Evolutionary conservation across 148 eudicot species (phyloP).

Genomic region (Salicornia ramosissima): DNA sequence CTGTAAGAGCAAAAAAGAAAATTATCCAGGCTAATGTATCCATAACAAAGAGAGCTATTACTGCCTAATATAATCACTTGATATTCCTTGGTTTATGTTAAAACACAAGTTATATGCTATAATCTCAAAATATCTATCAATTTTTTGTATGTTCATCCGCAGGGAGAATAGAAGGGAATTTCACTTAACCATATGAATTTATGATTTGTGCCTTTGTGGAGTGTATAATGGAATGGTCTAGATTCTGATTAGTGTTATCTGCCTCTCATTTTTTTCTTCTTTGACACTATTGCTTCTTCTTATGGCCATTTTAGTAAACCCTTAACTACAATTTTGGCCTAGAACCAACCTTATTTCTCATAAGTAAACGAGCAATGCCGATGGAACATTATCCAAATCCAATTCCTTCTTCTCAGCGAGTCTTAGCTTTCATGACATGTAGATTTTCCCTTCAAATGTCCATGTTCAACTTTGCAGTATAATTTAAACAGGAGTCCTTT

Average conservation of each 20-base stretch:
- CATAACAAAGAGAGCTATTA: neutral
- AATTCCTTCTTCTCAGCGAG: neutral
- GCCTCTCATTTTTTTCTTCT: neutral
- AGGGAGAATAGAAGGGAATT: neutral
- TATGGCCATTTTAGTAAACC: neutral
- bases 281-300: neutral
- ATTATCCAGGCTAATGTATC: too few relatives aligned
- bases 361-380: neutral
- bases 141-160: neutral
- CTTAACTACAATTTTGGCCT: neutral
- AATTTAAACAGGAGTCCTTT: neutral
- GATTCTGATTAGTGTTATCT: neutral
- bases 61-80: neutral
- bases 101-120: neutral
- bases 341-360: neutral
- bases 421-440: conserved; percentile 3
- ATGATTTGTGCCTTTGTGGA: neutral
- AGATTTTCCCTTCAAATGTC: neutral
- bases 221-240: neutral
- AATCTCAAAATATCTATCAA: neutral
- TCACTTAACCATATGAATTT: neutral
- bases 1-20: neutral
- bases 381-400: neutral
- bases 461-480: neutral
- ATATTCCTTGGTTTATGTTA: neutral